Evolutionary conservation across 371 early-diverging fungal genomes (phyloP), one percentile per base, ranked within the genome.

Genomic region (Rhizopus arrhizus): DNA sequence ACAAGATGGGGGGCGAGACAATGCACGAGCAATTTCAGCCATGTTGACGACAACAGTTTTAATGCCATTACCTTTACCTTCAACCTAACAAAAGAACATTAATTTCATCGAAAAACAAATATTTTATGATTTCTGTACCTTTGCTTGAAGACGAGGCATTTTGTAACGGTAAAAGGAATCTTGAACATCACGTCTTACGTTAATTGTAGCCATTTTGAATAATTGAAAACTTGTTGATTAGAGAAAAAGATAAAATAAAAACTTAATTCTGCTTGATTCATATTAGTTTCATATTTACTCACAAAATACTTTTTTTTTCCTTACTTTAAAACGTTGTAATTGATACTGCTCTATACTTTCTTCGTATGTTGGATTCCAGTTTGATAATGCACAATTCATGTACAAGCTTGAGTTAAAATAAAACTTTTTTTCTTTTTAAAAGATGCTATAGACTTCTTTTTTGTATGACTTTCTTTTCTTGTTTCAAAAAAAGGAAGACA

Each of bases 81-180:
- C 99, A 61, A 97, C 89, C 89, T 95, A 40, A 0, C 22, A 22
- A 28, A 0, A 15, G 2, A 54, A 28, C 15, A 22, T 55, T 28
- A 56, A n/a, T 22, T 22, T 22, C 22, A 22, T 22, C 22, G 22
- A n/a, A 28, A 15, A 15, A 35, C 28, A 66, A 46, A 32, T 2
- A 49, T 43, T 16, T 29, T 9, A 40, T 22, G 22, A 22, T 22
- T 22, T 22, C 22, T 22, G 62, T 84, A 88, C 88, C 86, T 93
- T 97, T 63, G 91, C 78, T 63, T 88, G 79, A 60, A 96, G 83
- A 68, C 83, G 86, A 58, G 99, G 99, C 99, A 99, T 99, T 85
- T 99, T 99, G 90, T 99, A 99, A 61, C 99, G 92, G 81, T 99
- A 98, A 80, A 95, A 99, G 57, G 89, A 78, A 81, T 98, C 99